These are phyloP conservation scores for Backusella tuberculispora DNA, from an alignment of 192 early-diverging fungal species.

Conservation along the genomic window DNA sequence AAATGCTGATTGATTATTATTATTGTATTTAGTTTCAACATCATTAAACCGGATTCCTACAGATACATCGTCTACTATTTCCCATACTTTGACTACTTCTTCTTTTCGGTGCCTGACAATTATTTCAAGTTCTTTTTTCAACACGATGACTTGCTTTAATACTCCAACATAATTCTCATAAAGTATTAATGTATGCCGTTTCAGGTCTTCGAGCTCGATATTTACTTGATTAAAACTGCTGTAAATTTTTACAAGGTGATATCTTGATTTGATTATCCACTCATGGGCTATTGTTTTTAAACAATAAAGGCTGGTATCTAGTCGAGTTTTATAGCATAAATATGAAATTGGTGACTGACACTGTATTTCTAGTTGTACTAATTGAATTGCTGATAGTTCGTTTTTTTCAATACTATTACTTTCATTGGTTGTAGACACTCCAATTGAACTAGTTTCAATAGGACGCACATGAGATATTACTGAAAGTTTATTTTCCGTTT, in stretches of 20 bases:
- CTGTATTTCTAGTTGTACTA: not conserved
- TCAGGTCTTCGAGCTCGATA: slow-evolving; percentile 44
- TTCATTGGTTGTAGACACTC: not conserved
- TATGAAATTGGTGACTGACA: not conserved
- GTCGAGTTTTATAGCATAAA: slow-evolving; percentile 13
- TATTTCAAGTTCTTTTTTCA: slow-evolving; percentile 51
- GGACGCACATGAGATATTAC: not conserved
- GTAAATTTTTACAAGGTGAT: slow-evolving; percentile 40
- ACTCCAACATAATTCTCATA: slow-evolving; percentile 53
- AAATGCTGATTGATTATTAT: not conserved
- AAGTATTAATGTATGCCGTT: slow-evolving; percentile 42
- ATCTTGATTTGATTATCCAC: slow-evolving; percentile 18
- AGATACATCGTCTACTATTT: slow-evolving; percentile 53
- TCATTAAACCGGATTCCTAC: slow-evolving; percentile 18
- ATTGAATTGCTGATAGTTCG: not conserved
- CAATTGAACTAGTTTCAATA: not conserved
- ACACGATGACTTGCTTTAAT: slow-evolving; percentile 39
- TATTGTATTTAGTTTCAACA: slow-evolving; percentile 8
- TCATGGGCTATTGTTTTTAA: slow-evolving; percentile 28
- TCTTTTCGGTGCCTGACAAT: slow-evolving; percentile 53
- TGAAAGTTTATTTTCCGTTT: not conserved
- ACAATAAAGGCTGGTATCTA: slow-evolving; percentile 37
- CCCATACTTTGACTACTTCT: slow-evolving; percentile 57
- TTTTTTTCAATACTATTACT: not conserved
- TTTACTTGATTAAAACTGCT: slow-evolving; percentile 45